Base-by-base conservation (phyloP, 306 rosid species). In the Prunus armeniaca region DNA sequence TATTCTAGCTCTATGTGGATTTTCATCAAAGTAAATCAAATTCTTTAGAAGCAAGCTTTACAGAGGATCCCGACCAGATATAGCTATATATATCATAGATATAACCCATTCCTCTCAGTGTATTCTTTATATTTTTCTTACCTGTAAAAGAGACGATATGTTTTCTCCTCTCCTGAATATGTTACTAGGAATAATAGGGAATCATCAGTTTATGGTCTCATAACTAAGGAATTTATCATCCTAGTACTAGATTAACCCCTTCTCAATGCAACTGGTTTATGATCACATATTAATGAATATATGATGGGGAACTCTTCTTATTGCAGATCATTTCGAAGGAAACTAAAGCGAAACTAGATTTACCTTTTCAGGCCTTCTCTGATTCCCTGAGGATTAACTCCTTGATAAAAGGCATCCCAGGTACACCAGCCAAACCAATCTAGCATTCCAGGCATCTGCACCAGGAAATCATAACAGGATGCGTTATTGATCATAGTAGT, bases 391-490 rank as follows among this genome's bases (percentile, higher is more conserved):
- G 86, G 86, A 56, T 75, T 65, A 38, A 82, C 86, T 30, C 70
- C 55, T 19, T 63, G 71, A 72, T 82, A 82, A 67, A 82, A 82
- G 61, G 86, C 83, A 43, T 82, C 86, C 86, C 86, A 82, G 61
- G 86, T 82, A 32, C 86, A 82, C 86, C 86, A 82, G 64, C 86
- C 86, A 78, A 82, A 82, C 38, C 66, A 78, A 65, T 82, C 86
- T 46, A 82, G 74, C 78, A 82, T 82, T 82, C 83, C 83, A 74
- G 86, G 86, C 83, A 79, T 63, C 86, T 82, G 80, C 78, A 82
- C 56, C 3, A 64, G 20, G 9, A 74, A 60, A 41, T 11, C 64
- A 49, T 15, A 10, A 67, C 25, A 51, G 50, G 41, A 28, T 2
- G 9, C 20, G 69, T 80, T 27, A 20, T 12, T 20, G 22, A 54